These are phyloP conservation scores for Yamadazyma takamatsuzukensis DNA, from an alignment of 805 yeast genomes.

Conservation along the genomic window DNA sequence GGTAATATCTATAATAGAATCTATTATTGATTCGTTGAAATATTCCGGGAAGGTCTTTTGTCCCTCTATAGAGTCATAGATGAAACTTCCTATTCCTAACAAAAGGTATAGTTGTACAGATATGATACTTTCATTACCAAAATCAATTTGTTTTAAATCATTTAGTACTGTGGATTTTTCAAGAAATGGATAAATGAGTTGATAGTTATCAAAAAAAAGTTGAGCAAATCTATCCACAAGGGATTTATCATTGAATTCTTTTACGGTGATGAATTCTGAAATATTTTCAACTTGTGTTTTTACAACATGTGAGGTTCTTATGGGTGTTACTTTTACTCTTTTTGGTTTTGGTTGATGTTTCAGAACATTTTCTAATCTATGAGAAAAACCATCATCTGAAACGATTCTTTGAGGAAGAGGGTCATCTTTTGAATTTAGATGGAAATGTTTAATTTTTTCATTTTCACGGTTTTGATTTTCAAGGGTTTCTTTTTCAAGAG, in stretches of 20 bases:
- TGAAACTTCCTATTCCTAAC: conserved; percentile 36
- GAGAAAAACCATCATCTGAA: too few relatives aligned
- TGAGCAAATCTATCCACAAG: conserved; percentile 29
- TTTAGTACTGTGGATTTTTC: conserved; percentile 17
- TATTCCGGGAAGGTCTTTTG: conserved; percentile 19
- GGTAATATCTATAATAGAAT: conserved; percentile 30
- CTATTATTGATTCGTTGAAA: conserved; percentile 31
- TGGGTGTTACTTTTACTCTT: too few relatives aligned
- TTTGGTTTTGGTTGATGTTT: too few relatives aligned
- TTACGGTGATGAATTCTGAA: conserved; percentile 37
- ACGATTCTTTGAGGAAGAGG: too few relatives aligned
- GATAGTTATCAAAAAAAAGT: conserved; percentile 37
- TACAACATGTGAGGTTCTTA: too few relatives aligned
- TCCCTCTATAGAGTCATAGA: conserved; percentile 26
- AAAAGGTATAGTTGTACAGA: conserved; percentile 35
- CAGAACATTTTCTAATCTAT: too few relatives aligned
- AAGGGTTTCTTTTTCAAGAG: too few relatives aligned
- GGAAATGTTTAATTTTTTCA: too few relatives aligned
- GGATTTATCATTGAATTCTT: conserved; percentile 23
- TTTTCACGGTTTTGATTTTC: too few relatives aligned
- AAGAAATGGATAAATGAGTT: conserved; percentile 33
- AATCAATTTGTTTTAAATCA: conserved; percentile 25
- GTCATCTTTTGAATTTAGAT: too few relatives aligned
- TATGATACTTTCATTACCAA: conserved; percentile 32
- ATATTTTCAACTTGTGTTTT: too few relatives aligned